Base-by-base conservation (phyloP, 495 filamentous ascomycete species). In the Neurospora sp. region DNA sequence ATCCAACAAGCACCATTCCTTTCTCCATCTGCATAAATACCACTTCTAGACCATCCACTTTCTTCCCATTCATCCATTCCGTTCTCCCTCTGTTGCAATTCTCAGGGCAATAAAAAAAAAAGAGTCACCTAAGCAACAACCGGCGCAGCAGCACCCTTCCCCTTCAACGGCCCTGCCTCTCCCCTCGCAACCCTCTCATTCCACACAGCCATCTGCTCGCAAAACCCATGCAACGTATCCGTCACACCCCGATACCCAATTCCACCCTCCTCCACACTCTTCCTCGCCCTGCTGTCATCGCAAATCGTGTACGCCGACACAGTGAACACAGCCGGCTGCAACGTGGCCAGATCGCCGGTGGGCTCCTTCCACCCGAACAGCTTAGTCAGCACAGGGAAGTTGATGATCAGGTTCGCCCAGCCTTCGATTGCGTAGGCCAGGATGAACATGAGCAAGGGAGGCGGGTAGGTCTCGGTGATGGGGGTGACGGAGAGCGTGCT, bases 321-420 rank as follows among this genome's bases (percentile, higher is more conserved):
- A 1, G 74, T 76, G 61, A 89, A 85, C 6, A 87, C 76, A 1
- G 83, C 79, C 12, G 87, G 88, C 76, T 89, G 87, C 35, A 89
- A 71, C 61, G 83, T 81, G 4, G 74, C 74, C 18, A 89, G 22
- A n/a, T 72, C 31, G 77, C 80, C 27, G 75, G 75, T 44, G 71
- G 81, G 59, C 83, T 77, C 69, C 40, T 73, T 40, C 84, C 83
- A 12, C 81, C 76, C 45, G 79, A 81, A 77, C 79, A 79, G 12
- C 74, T 65, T 78, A 18, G 69, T 76, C 39, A 88, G 75, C 38
- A 84, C 79, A 3, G 79, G 79, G 8, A 79, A 42, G 59, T 76
- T 65, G 10, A 72, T 44, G 78, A 79, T 20, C 76, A 78, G 71
- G 80, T 77, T 45, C 22, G 69, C 74, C 75, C 76, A 84, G 41